Conservation (phyloP, 176 grass and related monocot species). For the Cocos nucifera region DNA sequence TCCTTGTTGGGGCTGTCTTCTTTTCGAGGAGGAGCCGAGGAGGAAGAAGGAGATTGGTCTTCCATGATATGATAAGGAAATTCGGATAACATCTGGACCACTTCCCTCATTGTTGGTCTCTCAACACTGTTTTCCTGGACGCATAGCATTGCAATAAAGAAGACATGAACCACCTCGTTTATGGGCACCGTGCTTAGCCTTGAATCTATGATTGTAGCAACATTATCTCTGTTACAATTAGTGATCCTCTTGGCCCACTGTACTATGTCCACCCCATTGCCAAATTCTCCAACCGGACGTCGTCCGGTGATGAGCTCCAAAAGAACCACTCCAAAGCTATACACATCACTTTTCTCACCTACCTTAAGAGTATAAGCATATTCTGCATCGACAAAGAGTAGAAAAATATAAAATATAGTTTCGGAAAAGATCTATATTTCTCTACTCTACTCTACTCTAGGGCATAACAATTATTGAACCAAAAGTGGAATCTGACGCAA, state of each 20-base stretch:
- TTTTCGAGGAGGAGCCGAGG: background rate
- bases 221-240: conserved; percentile 37
- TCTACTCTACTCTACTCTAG: too few relatives aligned
- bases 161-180: conserved; percentile 74
- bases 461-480: too few relatives aligned
- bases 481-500: too few relatives aligned
- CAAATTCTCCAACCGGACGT: conserved; percentile 71
- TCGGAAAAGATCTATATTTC: too few relatives aligned
- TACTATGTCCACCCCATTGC: conserved; percentile 87
- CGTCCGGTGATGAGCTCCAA: conserved; percentile 70
- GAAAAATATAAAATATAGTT: too few relatives aligned
- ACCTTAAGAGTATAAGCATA: conserved; percentile 84
- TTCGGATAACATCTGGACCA: conserved; percentile 86
- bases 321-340: conserved; percentile 83
- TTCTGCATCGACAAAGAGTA: conserved; percentile 23
- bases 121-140: conserved; percentile 89
- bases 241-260: conserved; percentile 72
- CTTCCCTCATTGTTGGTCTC: conserved; percentile 89
- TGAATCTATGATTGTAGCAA: conserved; percentile 33
- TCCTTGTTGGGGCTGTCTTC: conserved; percentile 31
- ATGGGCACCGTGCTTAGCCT: conserved; percentile 34
- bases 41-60: conserved; percentile 29
- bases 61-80: conserved; percentile 24
- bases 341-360: conserved; percentile 91
- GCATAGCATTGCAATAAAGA: conserved; percentile 82